These are phyloP conservation scores for Apostasia ramifera DNA, from an alignment of 106 monocot species.

Conservation along the genomic window DNA sequence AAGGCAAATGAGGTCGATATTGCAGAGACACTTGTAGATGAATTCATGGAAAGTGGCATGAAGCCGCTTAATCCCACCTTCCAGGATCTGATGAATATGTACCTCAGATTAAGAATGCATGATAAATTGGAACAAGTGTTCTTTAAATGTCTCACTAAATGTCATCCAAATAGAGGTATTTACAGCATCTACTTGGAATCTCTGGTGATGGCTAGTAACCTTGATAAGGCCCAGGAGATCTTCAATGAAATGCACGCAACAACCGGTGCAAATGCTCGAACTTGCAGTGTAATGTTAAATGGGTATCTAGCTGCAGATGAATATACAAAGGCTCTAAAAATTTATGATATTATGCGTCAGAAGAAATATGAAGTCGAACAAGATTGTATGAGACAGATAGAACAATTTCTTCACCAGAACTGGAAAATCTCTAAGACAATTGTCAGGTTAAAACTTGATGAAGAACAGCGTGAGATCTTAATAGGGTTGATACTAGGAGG, in stretches of 20 bases:
- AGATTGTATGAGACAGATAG: slow-evolving; percentile 39
- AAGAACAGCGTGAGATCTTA: slow-evolving; percentile 90
- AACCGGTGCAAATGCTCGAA: slow-evolving; percentile 42
- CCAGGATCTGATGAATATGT: slow-evolving; percentile 67
- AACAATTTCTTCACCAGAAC: slow-evolving; percentile 39
- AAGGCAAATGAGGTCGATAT: slow-evolving; percentile 44
- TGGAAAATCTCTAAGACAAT: slow-evolving; percentile 51
- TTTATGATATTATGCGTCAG: slow-evolving; percentile 69
- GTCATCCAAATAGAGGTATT: slow-evolving; percentile 48
- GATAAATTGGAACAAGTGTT: slow-evolving; percentile 55
- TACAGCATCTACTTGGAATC: slow-evolving; percentile 79
- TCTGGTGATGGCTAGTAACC: slow-evolving; percentile 35
- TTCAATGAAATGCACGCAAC: slow-evolving; percentile 63
- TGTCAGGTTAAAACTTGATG: slow-evolving; percentile 61
- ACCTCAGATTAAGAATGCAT: slow-evolving; percentile 46
- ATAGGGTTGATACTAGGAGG: slow-evolving; percentile 87
- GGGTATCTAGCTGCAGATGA: slow-evolving; percentile 61
- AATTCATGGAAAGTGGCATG: slow-evolving; percentile 50
- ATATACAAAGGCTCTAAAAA: slow-evolving; percentile 52
- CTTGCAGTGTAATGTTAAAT: slow-evolving; percentile 66
- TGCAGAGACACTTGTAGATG: slow-evolving; percentile 49
- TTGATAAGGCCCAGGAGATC: slow-evolving; percentile 72
- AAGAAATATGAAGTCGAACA: slow-evolving; percentile 79
- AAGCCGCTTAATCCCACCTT: slow-evolving; percentile 77
- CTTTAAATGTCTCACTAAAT: slow-evolving; percentile 35